These are phyloP conservation scores for Vitis hybrid DNA, from an alignment of 177 flowering plant genomes.

Conservation along the genomic window DNA sequence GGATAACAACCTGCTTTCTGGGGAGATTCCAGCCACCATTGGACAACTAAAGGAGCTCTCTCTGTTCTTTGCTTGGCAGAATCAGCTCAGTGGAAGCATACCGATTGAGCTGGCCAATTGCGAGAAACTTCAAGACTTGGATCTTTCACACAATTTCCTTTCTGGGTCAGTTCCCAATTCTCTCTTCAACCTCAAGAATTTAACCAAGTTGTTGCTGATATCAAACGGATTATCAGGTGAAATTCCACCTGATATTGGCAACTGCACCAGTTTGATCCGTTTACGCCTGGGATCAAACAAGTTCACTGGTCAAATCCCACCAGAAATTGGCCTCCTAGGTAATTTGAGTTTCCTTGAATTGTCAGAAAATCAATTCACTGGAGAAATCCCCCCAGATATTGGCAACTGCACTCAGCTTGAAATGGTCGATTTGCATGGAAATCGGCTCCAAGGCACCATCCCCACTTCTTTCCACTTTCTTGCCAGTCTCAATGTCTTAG, in stretches of 20 bases:
- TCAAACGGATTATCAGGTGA: constrained; percentile 56
- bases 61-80: constrained; percentile 69
- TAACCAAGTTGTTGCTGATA: constrained; percentile 48
- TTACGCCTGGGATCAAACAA: constrained; percentile 51
- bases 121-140: constrained; percentile 52
- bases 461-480: constrained; percentile 45
- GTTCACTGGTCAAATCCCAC: constrained; percentile 57
- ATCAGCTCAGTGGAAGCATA: constrained; percentile 58
- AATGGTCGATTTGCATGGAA: constrained; percentile 58
- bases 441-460: constrained; percentile 46
- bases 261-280: constrained; percentile 46
- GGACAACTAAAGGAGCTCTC: constrained; percentile 47
- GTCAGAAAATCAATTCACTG: constrained; percentile 51
- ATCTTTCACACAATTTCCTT: constrained; percentile 60
- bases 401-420: constrained; percentile 54
- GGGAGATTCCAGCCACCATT: constrained; percentile 54
- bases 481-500: constrained; percentile 43
- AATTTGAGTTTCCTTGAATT: constrained; percentile 60
- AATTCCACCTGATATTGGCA: constrained; percentile 58
- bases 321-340: constrained; percentile 43
- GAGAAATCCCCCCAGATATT: constrained; percentile 51
- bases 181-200: constrained; percentile 49
- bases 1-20: constrained; percentile 59
- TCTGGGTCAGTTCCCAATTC: constrained; percentile 53
- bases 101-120: constrained; percentile 54